A percentile compares a stretch with the other conserved stretches of the same genome.
phyloP scores from a whole-genome alignment of 495 filamentous ascomycete genomes.

The Lasiosphaeria hispida region DNA sequence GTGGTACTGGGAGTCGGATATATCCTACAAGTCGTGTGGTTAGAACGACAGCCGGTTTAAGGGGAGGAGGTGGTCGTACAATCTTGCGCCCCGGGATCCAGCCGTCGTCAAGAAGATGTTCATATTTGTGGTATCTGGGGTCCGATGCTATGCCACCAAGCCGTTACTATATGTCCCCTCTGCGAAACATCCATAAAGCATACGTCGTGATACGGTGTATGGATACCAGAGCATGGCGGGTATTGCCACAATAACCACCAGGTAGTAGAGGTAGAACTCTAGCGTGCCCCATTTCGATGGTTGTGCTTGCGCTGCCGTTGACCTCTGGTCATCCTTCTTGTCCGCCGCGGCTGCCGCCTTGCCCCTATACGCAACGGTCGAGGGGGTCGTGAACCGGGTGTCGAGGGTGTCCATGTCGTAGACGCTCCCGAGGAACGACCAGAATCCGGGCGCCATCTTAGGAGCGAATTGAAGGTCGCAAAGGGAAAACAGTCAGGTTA shows the following conservation, averaged over 20 bases:
- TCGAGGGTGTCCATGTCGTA: slow-evolving; percentile 92
- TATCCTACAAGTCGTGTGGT: slow-evolving; percentile 57
- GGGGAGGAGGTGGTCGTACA: slow-evolving; percentile 45
- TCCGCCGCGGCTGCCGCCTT: slow-evolving; percentile 31
- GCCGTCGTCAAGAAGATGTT: slow-evolving; percentile 67
- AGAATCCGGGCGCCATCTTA: slow-evolving; percentile 22
- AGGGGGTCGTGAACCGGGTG: slow-evolving; percentile 78
- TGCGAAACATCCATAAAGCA: slow-evolving; percentile 19
- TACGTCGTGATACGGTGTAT: slow-evolving; percentile 84
- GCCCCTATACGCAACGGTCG: slow-evolving; percentile 60
- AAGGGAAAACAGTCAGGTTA: too few species aligned
- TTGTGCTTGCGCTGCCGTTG: slow-evolving; percentile 21
- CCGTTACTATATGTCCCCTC: slow-evolving; percentile 10
- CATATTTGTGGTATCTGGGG: slow-evolving; percentile 75
- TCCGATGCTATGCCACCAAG: slow-evolving; percentile 59
- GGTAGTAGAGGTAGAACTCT: slow-evolving; percentile 82
- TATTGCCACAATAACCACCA: slow-evolving; percentile 63
- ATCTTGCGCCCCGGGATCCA: slow-evolving; percentile 97
- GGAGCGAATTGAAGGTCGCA: neutral
- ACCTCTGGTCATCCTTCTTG: slow-evolving; percentile 40
- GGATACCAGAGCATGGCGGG: slow-evolving; percentile 90
- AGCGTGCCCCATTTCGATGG: slow-evolving; percentile 76
- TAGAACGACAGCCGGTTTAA: neutral
- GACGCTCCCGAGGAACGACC: slow-evolving; percentile 54
- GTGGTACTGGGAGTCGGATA: slow-evolving; percentile 86